phyloP scores from a whole-genome alignment of 2,329 filamentous ascomycete genomes.

The Pyrenophora teres region DNA sequence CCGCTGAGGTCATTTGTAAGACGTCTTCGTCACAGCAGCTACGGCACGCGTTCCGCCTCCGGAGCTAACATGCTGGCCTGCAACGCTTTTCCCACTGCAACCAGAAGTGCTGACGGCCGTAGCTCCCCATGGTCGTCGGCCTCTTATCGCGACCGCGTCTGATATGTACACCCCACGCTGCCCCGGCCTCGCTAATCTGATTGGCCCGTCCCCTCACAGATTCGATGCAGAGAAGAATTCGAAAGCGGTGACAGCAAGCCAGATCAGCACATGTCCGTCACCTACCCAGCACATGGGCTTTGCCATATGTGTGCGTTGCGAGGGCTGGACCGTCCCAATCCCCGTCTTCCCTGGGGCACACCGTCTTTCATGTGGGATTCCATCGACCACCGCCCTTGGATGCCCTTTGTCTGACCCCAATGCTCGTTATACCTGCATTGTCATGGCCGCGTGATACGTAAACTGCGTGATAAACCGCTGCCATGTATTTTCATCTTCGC shows the following conservation, averaged over 20 bases:
- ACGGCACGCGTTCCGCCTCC: neutral
- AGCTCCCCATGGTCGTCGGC: neutral
- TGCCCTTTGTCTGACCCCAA: too few species aligned
- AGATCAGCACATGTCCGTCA: constrained; percentile 12
- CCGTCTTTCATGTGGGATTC: constrained; percentile 1
- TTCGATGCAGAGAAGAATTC: constrained; percentile 14
- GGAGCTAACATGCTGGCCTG: constrained; percentile 3
- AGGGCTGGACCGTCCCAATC: constrained; percentile 7
- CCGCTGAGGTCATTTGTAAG: constrained; percentile 23
- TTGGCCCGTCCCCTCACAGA: constrained; percentile 20
- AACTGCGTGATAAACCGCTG: neutral
- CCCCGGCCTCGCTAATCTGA: constrained; percentile 11
- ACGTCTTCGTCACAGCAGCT: constrained; percentile 21
- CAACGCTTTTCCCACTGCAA: neutral
- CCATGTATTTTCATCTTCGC: constrained; percentile 2
- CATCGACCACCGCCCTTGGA: too few species aligned
- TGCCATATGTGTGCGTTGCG: constrained; percentile 9
- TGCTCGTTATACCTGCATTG: neutral
- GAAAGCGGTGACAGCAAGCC: constrained; percentile 4
- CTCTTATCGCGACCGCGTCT: constrained; percentile 28
- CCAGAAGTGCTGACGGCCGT: neutral
- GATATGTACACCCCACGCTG: constrained; percentile 29
- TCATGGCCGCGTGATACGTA: neutral
- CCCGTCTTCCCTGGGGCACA: constrained; percentile 14
- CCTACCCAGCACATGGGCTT: neutral